Conservation (phyloP, 2,329 filamentous ascomycete genomes). For the Colletotrichum destructivum region DNA sequence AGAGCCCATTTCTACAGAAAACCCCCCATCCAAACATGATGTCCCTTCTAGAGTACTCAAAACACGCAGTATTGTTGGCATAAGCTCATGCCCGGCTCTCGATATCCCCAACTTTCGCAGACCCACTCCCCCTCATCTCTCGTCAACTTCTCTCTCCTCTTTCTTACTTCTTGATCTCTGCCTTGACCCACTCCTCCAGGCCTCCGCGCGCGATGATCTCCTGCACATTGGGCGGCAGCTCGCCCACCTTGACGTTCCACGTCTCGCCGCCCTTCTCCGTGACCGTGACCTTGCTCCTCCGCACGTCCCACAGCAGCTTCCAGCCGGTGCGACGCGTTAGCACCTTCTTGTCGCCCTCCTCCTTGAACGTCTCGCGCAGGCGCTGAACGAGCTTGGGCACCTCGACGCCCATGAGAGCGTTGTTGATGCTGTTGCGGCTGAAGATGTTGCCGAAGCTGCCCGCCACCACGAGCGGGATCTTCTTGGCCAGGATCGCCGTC, state of each 20-base stretch:
- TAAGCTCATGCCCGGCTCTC: background rate
- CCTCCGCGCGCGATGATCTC: slow-evolving; percentile 86
- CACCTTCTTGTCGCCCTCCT: slow-evolving; percentile 63
- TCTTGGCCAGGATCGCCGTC: slow-evolving; percentile 85
- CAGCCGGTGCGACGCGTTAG: slow-evolving; percentile 84
- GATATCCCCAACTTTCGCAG: background rate
- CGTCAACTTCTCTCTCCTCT: background rate
- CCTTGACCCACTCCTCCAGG: slow-evolving; percentile 86
- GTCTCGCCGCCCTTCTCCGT: slow-evolving; percentile 76
- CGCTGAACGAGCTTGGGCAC: slow-evolving; percentile 77
- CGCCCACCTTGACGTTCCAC: slow-evolving; percentile 87
- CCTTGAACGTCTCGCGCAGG: slow-evolving; percentile 73
- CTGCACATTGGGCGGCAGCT: slow-evolving; percentile 88
- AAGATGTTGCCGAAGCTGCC: slow-evolving; percentile 92
- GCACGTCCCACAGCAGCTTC: slow-evolving; percentile 87
- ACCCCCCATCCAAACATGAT: background rate
- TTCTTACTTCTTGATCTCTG: slow-evolving; percentile 66
- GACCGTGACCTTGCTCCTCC: slow-evolving; percentile 78
- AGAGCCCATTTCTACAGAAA: slow-evolving; percentile 17
- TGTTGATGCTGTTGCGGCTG: slow-evolving; percentile 83
- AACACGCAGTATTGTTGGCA: slow-evolving; percentile 3
- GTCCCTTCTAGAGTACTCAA: slow-evolving; percentile 7
- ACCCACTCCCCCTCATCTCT: background rate
- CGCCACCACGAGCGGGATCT: slow-evolving; percentile 84
- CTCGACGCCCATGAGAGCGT: slow-evolving; percentile 81